Evolutionary conservation across 2,329 filamentous ascomycete species (phyloP).

Genomic region (Amauroascus verrucosus): DNA sequence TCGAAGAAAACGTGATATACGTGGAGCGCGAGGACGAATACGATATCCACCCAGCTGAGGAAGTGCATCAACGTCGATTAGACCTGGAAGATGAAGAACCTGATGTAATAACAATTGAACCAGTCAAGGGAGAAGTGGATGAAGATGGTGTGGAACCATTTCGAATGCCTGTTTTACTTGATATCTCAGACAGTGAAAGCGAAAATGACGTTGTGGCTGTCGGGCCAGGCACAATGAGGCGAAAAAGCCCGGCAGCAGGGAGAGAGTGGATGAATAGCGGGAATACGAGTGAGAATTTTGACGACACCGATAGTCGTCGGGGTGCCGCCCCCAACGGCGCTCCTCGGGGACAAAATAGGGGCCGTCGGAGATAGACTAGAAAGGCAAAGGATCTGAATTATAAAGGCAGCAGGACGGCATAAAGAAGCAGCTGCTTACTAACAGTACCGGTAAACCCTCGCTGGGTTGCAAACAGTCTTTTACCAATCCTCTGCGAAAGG

Average conservation of each 20-base stretch:
- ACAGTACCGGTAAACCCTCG: background rate
- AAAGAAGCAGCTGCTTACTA: background rate
- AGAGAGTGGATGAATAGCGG: slow-evolving; percentile 50
- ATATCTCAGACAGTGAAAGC: slow-evolving; percentile 86
- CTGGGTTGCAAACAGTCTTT: no score
- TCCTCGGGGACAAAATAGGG: slow-evolving; percentile 20
- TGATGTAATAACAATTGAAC: slow-evolving; percentile 72
- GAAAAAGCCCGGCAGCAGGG: slow-evolving; percentile 66
- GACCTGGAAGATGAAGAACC: slow-evolving; percentile 90
- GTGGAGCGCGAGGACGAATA: slow-evolving; percentile 94
- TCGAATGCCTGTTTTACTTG: slow-evolving; percentile 83
- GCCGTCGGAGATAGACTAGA: slow-evolving; percentile 25
- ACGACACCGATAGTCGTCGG: slow-evolving; percentile 17
- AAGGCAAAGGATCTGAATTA: background rate
- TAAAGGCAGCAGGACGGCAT: background rate
- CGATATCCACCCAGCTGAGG: slow-evolving; percentile 90
- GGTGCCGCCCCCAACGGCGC: slow-evolving; percentile 12
- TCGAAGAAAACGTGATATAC: slow-evolving; percentile 97
- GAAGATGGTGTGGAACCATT: slow-evolving; percentile 53
- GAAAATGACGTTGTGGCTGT: slow-evolving; percentile 72
- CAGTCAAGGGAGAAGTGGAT: slow-evolving; percentile 50
- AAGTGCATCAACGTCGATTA: slow-evolving; percentile 80
- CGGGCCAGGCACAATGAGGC: slow-evolving; percentile 70
- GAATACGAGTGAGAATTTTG: slow-evolving; percentile 25
- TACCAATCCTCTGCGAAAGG: no score